These are phyloP conservation scores for Chenopodium formosanum DNA, from an alignment of 148 eudicot species.

Conservation along the genomic window DNA sequence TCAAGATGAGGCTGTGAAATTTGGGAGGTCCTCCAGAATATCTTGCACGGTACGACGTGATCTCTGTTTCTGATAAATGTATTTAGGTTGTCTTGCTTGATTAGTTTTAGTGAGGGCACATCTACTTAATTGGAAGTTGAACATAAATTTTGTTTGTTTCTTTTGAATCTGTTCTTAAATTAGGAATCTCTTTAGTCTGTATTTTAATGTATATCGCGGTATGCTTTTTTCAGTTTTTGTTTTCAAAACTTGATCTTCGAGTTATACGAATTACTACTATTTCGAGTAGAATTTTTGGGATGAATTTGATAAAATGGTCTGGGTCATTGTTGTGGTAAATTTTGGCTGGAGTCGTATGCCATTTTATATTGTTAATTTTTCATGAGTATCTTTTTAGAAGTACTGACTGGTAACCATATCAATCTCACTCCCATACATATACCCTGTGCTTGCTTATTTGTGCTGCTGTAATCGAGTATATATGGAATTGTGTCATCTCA, in stretches of 20 bases:
- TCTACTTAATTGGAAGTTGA: not conserved
- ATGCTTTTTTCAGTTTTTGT: not conserved
- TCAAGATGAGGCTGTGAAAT: conserved; percentile 88
- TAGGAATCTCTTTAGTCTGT: not conserved
- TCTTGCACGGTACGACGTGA: conserved; percentile 56
- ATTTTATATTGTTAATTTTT: too few relatives aligned
- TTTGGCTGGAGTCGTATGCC: not conserved
- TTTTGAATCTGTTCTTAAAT: not conserved
- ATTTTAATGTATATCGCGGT: not conserved
- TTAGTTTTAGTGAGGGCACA: not conserved
- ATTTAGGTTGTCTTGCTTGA: not conserved
- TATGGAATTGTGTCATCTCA: not conserved
- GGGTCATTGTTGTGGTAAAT: not conserved
- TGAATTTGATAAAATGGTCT: not conserved
- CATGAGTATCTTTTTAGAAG: not conserved
- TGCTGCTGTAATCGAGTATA: not conserved
- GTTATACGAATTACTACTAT: not conserved
- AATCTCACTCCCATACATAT: not conserved
- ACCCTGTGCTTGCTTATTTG: not conserved
- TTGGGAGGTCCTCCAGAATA: conserved; percentile 67
- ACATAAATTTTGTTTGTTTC: not conserved
- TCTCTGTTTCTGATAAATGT: not conserved
- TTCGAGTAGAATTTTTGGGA: not conserved
- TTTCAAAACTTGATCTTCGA: not conserved
- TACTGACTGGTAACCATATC: not conserved